A percentile compares a stretch with the other conserved stretches of the same genome.
Conservation (phyloP, 352 stramenopile species). For the Phytopythium cucurbitacearum region DNA sequence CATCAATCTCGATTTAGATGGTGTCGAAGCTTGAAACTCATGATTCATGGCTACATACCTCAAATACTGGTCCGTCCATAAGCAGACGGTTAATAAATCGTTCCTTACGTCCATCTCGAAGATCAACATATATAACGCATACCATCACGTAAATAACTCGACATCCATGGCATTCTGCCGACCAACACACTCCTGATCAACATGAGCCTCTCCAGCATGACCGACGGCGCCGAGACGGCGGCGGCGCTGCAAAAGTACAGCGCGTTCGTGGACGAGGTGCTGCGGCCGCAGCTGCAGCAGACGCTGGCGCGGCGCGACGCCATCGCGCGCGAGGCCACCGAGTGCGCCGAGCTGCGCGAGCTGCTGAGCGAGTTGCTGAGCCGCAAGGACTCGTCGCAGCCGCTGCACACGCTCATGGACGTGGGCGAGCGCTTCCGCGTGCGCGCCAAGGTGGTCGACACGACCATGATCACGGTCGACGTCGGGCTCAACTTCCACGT, state of each 20-base stretch:
- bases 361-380: slow-evolving; percentile 34
- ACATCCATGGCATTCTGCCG: too few species aligned
- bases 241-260: slow-evolving; percentile 54
- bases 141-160: too few species aligned
- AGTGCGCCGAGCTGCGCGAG: slow-evolving; percentile 59
- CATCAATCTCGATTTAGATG: too few species aligned
- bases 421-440: slow-evolving; percentile 71
- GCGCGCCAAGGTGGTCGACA: slow-evolving; percentile 56
- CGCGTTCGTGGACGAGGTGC: slow-evolving; percentile 61
- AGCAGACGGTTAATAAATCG: too few species aligned
- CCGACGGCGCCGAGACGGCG: slow-evolving; percentile 5
- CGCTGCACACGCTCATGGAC: slow-evolving; percentile 55
- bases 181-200: too few species aligned
- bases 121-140: too few species aligned
- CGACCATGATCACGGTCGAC: slow-evolving; percentile 60
- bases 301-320: slow-evolving; percentile 50
- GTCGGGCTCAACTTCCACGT: slow-evolving; percentile 72
- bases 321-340: slow-evolving; percentile 40
- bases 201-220: background rate
- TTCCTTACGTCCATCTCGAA: too few species aligned
- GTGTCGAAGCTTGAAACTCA: too few species aligned
- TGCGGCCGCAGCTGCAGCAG: slow-evolving; percentile 62
- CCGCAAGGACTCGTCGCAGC: slow-evolving; percentile 5
- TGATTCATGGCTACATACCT: too few species aligned
- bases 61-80: too few species aligned